Evolutionary conservation across 2,329 filamentous ascomycete species (phyloP), one percentile per base, ranked within the genome.

Genomic region (Lasiodiplodia sp.): DNA sequence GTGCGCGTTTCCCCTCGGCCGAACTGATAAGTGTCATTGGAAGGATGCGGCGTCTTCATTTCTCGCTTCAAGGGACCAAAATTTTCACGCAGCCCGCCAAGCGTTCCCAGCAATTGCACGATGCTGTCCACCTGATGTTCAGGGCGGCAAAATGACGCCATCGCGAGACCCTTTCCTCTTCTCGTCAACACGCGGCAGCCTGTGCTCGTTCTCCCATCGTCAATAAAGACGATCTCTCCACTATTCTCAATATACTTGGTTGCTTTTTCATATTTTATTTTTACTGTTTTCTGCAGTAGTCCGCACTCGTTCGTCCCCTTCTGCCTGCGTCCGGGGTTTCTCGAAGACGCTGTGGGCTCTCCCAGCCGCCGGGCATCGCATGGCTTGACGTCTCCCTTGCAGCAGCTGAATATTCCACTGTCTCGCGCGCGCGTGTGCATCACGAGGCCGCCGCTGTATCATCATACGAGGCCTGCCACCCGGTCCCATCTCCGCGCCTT

Each of bases 321-420:
- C 38, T 49, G n/a, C 21, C 40, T 10, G 52, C 55, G 31, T 14
- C 64, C 34, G 37, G 34, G 52, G 25, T 51, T 37, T 51, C 44
- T 67, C 53, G 53, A 57, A 58, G 31, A 57, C 52, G 52, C 38
- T n/a, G 52, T 56, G 52, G 49, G 64, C 52, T 49, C 28, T 56
- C 23, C 37, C 34, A 65, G 31, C 37, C 34, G 28, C 65, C 65
- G 38, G 65, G 18, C 65, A 52, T 14, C 31, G 31, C 34, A 53
- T 37, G 52, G 57, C 57, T 62, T 49, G 38, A 31, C 14, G 4
- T 44, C 23, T 49, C 56, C 55, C 65, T 58, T 67, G 65, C 65
- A 49, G 38, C n/a, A 58, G 44, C 40, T 67, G 65, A 60, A 67
- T 60, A 67, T 67, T 52, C 56, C 56, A 53, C 21, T 38, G 34